Base-by-base conservation (phyloP, 345 rosid species). In the Nasturtium officinale region DNA sequence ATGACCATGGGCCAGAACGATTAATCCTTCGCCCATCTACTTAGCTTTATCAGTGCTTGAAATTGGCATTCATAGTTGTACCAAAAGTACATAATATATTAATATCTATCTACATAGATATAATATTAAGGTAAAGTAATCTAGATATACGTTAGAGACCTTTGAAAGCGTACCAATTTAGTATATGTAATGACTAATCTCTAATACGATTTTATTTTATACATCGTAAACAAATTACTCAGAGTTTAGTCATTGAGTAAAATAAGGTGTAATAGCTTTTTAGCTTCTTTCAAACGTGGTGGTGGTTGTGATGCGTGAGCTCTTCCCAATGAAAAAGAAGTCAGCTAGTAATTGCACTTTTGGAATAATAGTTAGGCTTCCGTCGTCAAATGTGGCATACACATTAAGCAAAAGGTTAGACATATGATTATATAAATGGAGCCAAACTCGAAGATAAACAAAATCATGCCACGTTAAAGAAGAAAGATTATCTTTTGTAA, bases 301-400 rank as follows among this genome's bases (percentile, higher is more conserved):
- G 52, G 28, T 61, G 23, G 60, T 18, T 61, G 67, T 61, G 76
- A 61, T 52, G 54, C 29, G 46, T 23, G 16, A 72, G 69, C 69
- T 61, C 18, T 58, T 28, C n/a, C 67, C 45, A 72, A 40, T 61
- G 76, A 45, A 26, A 50, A n/a, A 61, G 25, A 72, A 28, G 69
- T 72, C 69, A 72, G 76, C 54, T 61, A 38, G 16, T 28, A 29
- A 26, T 72, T 72, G 61, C 55, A 72, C 76, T 72, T 72, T 72
- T 72, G 55, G 62, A 72, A 62, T 72, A 42, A 51, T 72, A 42
- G 55, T 62, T 72, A 52, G 54, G 61, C 43, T 50, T 61, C 57
- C 61, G 4, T 38, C 42, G 75, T 57, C 60, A 48, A 72, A 59
- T 70, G 58, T 17, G 48, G 11, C 65, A 69, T 70, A 30, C n/a